phyloP scores from a whole-genome alignment of 495 filamentous ascomycete species.

The Aspergillus ellipticus region DNA sequence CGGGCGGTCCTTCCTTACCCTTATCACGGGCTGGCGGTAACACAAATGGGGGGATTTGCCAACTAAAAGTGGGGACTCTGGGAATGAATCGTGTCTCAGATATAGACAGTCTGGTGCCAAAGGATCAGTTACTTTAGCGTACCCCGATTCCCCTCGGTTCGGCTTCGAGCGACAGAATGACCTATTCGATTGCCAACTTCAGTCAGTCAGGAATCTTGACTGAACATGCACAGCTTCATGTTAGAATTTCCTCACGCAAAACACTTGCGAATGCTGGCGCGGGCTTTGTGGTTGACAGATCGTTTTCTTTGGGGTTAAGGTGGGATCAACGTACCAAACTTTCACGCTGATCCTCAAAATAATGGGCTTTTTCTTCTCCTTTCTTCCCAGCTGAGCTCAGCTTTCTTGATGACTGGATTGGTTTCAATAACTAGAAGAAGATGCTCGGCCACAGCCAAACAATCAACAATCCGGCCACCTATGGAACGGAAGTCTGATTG shows the following conservation, averaged over 20 bases:
- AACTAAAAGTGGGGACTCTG: constrained; percentile 19
- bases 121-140: constrained; percentile 7
- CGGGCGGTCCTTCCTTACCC: constrained; percentile 10
- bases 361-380: neutral
- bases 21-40: constrained; percentile 17
- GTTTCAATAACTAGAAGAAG: neutral
- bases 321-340: constrained; percentile 1
- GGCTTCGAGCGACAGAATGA: neutral
- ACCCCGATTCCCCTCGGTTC: neutral
- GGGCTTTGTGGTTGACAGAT: neutral
- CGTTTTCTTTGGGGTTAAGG: neutral
- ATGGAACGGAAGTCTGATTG: neutral
- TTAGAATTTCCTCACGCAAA: neutral
- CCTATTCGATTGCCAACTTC: neutral
- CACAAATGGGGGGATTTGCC: constrained; percentile 15
- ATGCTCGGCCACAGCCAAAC: neutral
- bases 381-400: neutral
- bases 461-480: no score
- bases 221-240: neutral
- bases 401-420: neutral
- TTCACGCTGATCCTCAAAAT: neutral
- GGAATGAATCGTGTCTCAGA: constrained; percentile 25
- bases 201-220: constrained; percentile 5
- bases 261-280: neutral
- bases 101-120: constrained; percentile 14